phyloP scores from a whole-genome alignment of 768 basidiomycete species.

The Rhizopogon salebrosus region DNA sequence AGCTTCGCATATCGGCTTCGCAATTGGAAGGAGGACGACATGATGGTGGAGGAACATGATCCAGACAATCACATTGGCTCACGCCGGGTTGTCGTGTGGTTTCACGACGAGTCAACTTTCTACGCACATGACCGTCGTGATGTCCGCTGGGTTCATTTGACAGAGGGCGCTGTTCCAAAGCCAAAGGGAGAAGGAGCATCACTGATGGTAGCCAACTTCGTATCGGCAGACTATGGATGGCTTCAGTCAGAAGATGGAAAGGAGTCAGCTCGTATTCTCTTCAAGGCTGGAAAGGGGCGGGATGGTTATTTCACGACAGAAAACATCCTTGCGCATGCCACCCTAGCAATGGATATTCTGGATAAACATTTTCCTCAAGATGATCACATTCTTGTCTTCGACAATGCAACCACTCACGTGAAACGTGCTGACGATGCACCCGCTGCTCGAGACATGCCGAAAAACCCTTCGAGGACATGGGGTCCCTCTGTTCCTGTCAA shows the following conservation, averaged over 20 bases:
- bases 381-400: conserved; percentile 22
- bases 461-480: conserved; percentile 6
- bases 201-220: conserved; percentile 32
- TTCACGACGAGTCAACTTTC: conserved; percentile 37
- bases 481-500: conserved; percentile 10
- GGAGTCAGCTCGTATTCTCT: not conserved
- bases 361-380: conserved; percentile 23
- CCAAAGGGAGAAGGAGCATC: conserved; percentile 31
- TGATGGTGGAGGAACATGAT: not conserved
- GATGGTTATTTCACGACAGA: conserved; percentile 27
- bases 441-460: conserved; percentile 16
- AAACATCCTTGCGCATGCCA: conserved; percentile 24
- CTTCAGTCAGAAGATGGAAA: conserved; percentile 19
- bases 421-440: conserved; percentile 17
- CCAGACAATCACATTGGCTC: not conserved
- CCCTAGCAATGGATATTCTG: conserved; percentile 20
- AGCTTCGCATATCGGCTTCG: not conserved
- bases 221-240: conserved; percentile 30
- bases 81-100: conserved; percentile 18
- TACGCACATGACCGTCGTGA: conserved; percentile 31
- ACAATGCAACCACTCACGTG: conserved; percentile 21
- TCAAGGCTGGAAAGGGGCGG: conserved; percentile 18
- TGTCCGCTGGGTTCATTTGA: conserved; percentile 18
- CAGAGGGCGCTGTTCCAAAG: conserved; percentile 12
- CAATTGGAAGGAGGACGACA: conserved; percentile 13